Base-by-base conservation (phyloP, 805 yeast species). In the Saturnispora mendoncae region DNA sequence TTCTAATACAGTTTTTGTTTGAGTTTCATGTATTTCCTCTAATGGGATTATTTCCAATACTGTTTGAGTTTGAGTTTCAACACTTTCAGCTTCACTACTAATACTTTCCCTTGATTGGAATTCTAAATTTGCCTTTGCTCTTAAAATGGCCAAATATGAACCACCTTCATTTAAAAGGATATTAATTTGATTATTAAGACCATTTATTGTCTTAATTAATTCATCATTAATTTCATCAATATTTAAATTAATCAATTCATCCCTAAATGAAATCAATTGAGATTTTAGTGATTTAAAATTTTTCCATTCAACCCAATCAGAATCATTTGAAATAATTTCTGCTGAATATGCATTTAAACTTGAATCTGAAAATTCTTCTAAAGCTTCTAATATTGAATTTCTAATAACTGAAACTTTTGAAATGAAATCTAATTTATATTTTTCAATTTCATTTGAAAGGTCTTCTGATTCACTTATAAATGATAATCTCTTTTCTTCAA, bases 301-400 rank as follows among this genome's bases (percentile, higher is more conserved):
- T 51, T 72, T 78, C 88, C 84, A 79, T 46, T 72, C 74, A 24
- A 58, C 57, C 69, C 76, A 76, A 23, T 64, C 60, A 27, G 61
- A 65, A 24, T 63, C 68, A 14, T 55, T 57, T 17, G 64, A 62
- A 39, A 78, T 70, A 53, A 82, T 68, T 44, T 75, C 71, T 39
- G 72, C 71, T 6, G 82, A 72, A 61, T 79, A 81, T 49, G 80
- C 85, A 49, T 64, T 69, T 41, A 81, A 68, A 23, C 83, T 68
- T 6, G 76, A 71, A 41, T 81, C 87, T 5, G 80, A 78, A 66
- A 82, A 83, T 46, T 82, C 82, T 56, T 82, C 88, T 54, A 78
- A 71, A 0, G 79, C 69, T 47, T 83, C 88, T 40, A 81, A 67
- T 28, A 79, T 69, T 17, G 63, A 56, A 17, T 62, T 55, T 52